Evolutionary conservation across 2,329 filamentous ascomycete genomes (phyloP).

Genomic region (Colletotrichum orbiculare): DNA sequence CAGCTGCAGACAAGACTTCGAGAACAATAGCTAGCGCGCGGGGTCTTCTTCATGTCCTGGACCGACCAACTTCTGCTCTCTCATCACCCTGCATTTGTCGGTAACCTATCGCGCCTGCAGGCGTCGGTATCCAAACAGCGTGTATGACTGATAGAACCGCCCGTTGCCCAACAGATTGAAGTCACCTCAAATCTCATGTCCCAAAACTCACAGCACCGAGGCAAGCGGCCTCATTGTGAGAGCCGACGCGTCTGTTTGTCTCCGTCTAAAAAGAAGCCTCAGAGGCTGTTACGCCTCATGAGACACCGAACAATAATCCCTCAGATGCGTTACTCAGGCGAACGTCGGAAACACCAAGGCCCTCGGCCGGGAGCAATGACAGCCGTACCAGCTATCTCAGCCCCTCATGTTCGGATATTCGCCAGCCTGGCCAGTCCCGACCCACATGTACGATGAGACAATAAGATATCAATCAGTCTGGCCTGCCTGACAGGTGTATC

Average conservation of each 20-base stretch:
- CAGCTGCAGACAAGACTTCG: slow-evolving; percentile 9
- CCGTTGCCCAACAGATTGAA: too few relatives aligned
- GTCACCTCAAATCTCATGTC: too few relatives aligned
- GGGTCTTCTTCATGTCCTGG: not conserved
- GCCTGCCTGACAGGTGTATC: not conserved
- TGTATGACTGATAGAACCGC: too few relatives aligned
- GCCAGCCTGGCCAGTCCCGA: slow-evolving; percentile 1
- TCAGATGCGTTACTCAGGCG: slow-evolving; percentile 12
- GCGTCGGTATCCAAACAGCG: too few relatives aligned
- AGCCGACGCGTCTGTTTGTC: too few relatives aligned
- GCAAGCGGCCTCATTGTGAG: too few relatives aligned
- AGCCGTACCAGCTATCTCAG: not conserved
- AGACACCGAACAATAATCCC: slow-evolving; percentile 1
- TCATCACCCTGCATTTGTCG: slow-evolving; percentile 29
- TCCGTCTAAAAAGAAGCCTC: too few relatives aligned
- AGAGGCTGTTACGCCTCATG: not conserved
- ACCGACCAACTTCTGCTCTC: not conserved
- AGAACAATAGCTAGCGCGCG: slow-evolving; percentile 18
- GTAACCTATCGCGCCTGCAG: slow-evolving; percentile 26
- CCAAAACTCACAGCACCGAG: too few relatives aligned
- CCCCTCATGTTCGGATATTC: not conserved
- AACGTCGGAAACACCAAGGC: slow-evolving; percentile 8
- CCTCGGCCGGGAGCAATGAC: slow-evolving; percentile 11
- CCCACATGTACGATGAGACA: slow-evolving; percentile 15
- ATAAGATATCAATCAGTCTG: not conserved